Evolutionary conservation across 1,139 yeast species (phyloP).

Genomic region (Spencermartinsiella ligniputridi): DNA sequence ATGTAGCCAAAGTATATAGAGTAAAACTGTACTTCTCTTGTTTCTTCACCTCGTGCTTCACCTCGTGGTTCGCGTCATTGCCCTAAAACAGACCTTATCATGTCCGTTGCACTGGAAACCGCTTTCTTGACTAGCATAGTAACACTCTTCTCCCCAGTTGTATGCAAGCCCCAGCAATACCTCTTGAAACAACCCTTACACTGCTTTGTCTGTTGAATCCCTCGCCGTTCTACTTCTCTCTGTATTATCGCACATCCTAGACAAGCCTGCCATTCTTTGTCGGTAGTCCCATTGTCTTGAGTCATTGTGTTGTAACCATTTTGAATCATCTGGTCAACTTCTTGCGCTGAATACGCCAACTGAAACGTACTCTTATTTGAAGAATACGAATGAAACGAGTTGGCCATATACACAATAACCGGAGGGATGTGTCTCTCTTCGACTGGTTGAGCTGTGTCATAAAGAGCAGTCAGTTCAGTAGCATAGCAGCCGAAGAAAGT

Average conservation of each 20-base stretch:
- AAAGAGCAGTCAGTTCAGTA: constrained; percentile 37
- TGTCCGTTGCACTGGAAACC: too few relatives aligned
- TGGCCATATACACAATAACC: constrained; percentile 51
- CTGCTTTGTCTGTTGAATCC: constrained; percentile 52
- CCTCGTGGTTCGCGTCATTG: too few relatives aligned
- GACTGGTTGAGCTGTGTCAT: constrained; percentile 14
- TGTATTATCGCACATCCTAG: constrained; percentile 77
- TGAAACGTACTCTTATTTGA: constrained; percentile 47
- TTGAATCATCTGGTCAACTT: constrained; percentile 43
- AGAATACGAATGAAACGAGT: constrained; percentile 43
- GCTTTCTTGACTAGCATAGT: too few relatives aligned
- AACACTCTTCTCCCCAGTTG: too few relatives aligned
- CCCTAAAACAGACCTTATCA: too few relatives aligned
- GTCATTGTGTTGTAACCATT: constrained; percentile 53
- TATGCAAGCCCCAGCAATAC: constrained; percentile 86
- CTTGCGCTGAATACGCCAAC: constrained; percentile 41
- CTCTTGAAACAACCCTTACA: constrained; percentile 68
- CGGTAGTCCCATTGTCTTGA: constrained; percentile 38
- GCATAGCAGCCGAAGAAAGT: constrained; percentile 72
- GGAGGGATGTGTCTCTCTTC: constrained; percentile 37
- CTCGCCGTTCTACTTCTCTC: constrained; percentile 66
- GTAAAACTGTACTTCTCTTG: too few relatives aligned
- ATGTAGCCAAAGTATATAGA: too few relatives aligned
- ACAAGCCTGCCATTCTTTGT: constrained; percentile 59
- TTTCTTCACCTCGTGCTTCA: too few relatives aligned